phyloP scores from a whole-genome alignment of 768 basidiomycete species.

The Panaeolus cyanescens region DNA sequence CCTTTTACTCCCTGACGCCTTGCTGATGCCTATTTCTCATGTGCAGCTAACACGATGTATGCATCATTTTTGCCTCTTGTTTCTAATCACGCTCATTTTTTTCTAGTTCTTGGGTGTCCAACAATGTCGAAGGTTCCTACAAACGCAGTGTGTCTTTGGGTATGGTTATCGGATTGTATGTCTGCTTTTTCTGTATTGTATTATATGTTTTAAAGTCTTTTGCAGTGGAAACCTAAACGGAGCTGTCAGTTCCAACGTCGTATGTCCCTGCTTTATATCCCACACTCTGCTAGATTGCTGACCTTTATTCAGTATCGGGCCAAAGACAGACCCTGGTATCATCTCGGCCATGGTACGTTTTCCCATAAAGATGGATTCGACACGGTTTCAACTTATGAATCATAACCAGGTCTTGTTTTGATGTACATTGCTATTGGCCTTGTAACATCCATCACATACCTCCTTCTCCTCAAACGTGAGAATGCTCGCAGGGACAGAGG shows the following conservation, averaged over 20 bases:
- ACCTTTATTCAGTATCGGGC: constrained; percentile 52
- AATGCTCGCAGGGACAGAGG: constrained; percentile 69
- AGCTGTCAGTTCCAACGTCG: constrained; percentile 70
- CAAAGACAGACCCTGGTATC: constrained; percentile 65
- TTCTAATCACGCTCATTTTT: not conserved
- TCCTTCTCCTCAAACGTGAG: constrained; percentile 51
- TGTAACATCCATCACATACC: constrained; percentile 42
- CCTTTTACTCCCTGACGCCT: not conserved
- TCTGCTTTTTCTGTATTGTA: not conserved
- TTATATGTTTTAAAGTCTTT: not conserved
- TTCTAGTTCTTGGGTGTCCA: constrained; percentile 54
- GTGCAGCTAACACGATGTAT: constrained; percentile 62
- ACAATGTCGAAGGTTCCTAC: constrained; percentile 73
- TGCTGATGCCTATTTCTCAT: not conserved
- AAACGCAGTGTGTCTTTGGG: constrained; percentile 70
- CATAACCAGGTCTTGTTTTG: constrained; percentile 57
- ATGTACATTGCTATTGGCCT: constrained; percentile 73
- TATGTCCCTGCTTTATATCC: constrained; percentile 27
- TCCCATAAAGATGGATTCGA: not conserved
- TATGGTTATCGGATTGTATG: constrained; percentile 63
- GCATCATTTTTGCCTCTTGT: constrained; percentile 4
- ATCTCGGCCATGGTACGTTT: constrained; percentile 30
- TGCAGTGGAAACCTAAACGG: constrained; percentile 70
- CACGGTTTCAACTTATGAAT: not conserved
- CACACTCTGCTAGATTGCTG: not conserved